Percentiles rank a stretch among this genome's conserved stretches.
phyloP scores from a whole-genome alignment of 768 basidiomycete genomes.

The Russula lepida region DNA sequence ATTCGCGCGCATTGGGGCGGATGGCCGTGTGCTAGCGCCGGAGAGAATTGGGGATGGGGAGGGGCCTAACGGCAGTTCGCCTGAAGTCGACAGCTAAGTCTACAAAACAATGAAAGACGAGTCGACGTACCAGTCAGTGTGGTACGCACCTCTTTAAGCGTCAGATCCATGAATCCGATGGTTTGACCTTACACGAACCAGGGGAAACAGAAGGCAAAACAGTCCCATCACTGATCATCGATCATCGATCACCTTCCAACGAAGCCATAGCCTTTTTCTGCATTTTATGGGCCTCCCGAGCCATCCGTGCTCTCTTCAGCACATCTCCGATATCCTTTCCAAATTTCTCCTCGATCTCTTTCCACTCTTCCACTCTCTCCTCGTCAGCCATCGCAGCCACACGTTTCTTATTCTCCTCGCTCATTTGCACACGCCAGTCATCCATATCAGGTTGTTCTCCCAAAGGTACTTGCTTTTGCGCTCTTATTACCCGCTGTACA shows the following conservation, averaged over 20 bases:
- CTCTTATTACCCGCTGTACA: slow-evolving; percentile 15
- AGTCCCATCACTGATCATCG: no score
- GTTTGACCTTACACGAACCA: background rate
- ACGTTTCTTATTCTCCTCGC: slow-evolving; percentile 53
- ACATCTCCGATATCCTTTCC: slow-evolving; percentile 58
- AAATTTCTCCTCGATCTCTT: slow-evolving; percentile 62
- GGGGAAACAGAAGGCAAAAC: background rate
- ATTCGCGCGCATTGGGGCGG: slow-evolving; percentile 36
- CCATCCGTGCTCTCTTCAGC: slow-evolving; percentile 45
- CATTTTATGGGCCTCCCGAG: slow-evolving; percentile 32
- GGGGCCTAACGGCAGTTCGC: background rate
- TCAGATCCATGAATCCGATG: background rate
- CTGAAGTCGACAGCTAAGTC: background rate
- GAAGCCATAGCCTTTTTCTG: background rate
- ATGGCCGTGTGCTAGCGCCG: slow-evolving; percentile 48
- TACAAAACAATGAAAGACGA: background rate
- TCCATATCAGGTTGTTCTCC: slow-evolving; percentile 6
- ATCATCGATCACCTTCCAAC: background rate
- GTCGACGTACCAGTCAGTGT: background rate
- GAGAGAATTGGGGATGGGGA: slow-evolving; percentile 36
- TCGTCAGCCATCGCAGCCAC: slow-evolving; percentile 64
- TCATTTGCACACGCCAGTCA: slow-evolving; percentile 49
- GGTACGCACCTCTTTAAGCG: background rate
- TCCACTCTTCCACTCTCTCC: slow-evolving; percentile 57
- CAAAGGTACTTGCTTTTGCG: background rate